These are phyloP conservation scores for Lactarius pseudohatsudake DNA, from an alignment of 768 basidiomycete genomes.

Conservation along the genomic window DNA sequence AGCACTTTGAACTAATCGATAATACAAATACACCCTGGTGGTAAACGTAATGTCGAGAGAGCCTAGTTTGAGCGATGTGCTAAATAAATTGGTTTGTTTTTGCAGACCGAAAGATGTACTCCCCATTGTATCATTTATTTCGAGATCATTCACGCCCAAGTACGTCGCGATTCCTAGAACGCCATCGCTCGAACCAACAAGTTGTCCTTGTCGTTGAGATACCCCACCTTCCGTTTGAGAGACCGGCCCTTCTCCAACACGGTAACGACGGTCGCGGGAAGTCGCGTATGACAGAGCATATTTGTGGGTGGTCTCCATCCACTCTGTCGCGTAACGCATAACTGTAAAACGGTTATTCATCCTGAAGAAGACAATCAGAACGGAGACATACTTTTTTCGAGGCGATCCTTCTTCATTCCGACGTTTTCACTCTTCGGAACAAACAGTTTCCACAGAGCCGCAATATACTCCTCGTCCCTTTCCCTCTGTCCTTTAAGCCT, in stretches of 20 bases:
- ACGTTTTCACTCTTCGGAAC: background rate
- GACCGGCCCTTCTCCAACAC: background rate
- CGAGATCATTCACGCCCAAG: background rate
- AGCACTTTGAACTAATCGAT: background rate
- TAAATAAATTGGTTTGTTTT: background rate
- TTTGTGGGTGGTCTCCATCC: background rate
- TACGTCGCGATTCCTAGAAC: background rate
- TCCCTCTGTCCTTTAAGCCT: slow-evolving; percentile 11
- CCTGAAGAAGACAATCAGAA: too few species aligned
- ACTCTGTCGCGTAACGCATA: background rate
- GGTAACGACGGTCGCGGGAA: background rate
- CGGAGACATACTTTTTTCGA: slow-evolving; percentile 14
- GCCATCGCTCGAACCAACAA: background rate
- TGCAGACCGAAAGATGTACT: background rate
- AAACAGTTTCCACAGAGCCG: slow-evolving; percentile 8
- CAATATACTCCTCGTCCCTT: slow-evolving; percentile 8
- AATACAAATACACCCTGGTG: background rate
- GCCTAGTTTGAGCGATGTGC: background rate
- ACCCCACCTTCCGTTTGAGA: background rate
- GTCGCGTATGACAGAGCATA: background rate
- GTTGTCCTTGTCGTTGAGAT: background rate
- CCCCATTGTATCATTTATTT: background rate
- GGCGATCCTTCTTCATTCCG: slow-evolving; percentile 22
- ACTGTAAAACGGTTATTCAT: slow-evolving; percentile 6
- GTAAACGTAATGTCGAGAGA: background rate